Evolutionary conservation across 2,329 filamentous ascomycete species (phyloP).

Genomic region (Epichloe uncinata): DNA sequence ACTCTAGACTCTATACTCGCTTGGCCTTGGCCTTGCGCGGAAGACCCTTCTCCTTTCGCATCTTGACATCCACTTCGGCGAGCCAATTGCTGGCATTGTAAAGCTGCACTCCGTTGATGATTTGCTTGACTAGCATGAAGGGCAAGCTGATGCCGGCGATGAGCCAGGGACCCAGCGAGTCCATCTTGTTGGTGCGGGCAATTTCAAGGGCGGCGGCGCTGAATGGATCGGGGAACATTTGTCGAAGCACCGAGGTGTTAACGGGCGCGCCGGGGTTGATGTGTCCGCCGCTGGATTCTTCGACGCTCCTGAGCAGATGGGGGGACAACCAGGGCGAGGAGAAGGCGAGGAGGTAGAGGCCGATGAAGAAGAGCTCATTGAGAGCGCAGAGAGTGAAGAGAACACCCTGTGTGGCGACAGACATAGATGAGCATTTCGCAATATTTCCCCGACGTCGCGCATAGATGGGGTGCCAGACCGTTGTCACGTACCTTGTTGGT

Average conservation of each 20-base stretch:
- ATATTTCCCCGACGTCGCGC: constrained; percentile 6
- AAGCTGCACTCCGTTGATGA: constrained; percentile 88
- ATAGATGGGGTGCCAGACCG: background rate
- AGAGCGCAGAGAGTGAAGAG: constrained; percentile 81
- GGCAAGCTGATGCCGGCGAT: constrained; percentile 69
- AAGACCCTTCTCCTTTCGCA: constrained; percentile 41
- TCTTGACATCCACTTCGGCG: constrained; percentile 73
- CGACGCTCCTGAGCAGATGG: constrained; percentile 55
- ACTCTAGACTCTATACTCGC: constrained; percentile 20
- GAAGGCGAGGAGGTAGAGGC: constrained; percentile 93
- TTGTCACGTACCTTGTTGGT: constrained; percentile 67
- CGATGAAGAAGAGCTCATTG: constrained; percentile 97
- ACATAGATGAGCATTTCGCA: background rate
- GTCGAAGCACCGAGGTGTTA: constrained; percentile 52
- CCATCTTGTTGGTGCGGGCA: constrained; percentile 87
- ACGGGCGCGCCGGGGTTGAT: constrained; percentile 57
- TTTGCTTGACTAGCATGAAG: constrained; percentile 83
- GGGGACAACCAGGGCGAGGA: constrained; percentile 81
- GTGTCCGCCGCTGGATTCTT: constrained; percentile 35
- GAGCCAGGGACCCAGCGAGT: constrained; percentile 53
- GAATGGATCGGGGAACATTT: constrained; percentile 79
- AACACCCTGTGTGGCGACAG: constrained; percentile 49
- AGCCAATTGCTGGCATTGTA: constrained; percentile 87
- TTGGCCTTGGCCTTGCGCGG: constrained; percentile 31
- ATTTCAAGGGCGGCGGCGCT: constrained; percentile 86